Conservation (phyloP, 768 basidiomycete genomes). For the Tylopilus sp. region DNA sequence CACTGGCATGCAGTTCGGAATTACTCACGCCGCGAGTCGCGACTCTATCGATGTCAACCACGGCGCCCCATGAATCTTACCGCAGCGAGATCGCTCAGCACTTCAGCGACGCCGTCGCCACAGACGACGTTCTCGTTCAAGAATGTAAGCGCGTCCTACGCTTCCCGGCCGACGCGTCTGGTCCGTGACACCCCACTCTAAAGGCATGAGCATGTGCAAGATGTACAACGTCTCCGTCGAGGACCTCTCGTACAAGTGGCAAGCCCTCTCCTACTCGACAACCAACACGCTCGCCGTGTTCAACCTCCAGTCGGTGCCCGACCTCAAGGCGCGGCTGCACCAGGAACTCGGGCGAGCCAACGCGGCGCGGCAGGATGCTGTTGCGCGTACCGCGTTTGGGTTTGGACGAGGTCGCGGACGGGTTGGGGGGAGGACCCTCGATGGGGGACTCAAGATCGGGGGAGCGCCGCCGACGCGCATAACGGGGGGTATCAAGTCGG, state of each 20-base stretch:
- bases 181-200: neutral
- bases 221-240: conserved; percentile 54
- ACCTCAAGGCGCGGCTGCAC: conserved; percentile 41
- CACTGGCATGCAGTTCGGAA: no score
- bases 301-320: conserved; percentile 45
- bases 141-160: conserved; percentile 44
- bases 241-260: conserved; percentile 64
- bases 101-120: conserved; percentile 29
- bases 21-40: neutral
- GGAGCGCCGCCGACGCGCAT: neutral
- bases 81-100: conserved; percentile 21
- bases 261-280: conserved; percentile 43
- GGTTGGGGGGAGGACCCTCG: neutral
- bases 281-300: conserved; percentile 43
- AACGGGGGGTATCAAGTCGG: conserved; percentile 14
- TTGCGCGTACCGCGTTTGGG: neutral
- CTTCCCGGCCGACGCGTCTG: conserved; percentile 12
- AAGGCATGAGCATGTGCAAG: conserved; percentile 64
- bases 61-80: conserved; percentile 19
- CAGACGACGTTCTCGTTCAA: conserved; percentile 43
- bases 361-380: neutral
- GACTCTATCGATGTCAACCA: conserved; percentile 1
- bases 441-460: conserved; percentile 15
- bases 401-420: conserved; percentile 15
- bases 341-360: conserved; percentile 35